Evolutionary conservation across 2,329 filamentous ascomycete genomes (phyloP).

Genomic region (Dactylellina cionopaga): DNA sequence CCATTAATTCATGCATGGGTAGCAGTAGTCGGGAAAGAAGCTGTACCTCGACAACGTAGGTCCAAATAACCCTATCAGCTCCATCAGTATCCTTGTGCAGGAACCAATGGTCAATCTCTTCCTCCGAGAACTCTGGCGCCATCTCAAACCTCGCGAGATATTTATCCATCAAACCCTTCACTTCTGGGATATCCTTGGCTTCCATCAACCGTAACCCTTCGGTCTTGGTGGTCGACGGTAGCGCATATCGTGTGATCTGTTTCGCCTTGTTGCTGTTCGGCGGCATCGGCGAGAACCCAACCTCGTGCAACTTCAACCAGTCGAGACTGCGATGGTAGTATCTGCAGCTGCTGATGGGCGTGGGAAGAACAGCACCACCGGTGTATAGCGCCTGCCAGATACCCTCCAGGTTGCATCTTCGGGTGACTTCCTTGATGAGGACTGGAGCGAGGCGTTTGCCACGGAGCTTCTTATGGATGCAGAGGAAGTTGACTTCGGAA

Average conservation of each 20-base stretch:
- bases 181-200: constrained; percentile 77
- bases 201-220: constrained; percentile 83
- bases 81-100: constrained; percentile 72
- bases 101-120: constrained; percentile 89
- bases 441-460: constrained; percentile 91
- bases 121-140: constrained; percentile 79
- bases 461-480: constrained; percentile 96
- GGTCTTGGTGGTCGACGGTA: constrained; percentile 78
- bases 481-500: constrained; percentile 97
- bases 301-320: constrained; percentile 95
- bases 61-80: constrained; percentile 89
- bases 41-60: constrained; percentile 84
- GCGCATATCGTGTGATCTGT: constrained; percentile 84
- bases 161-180: constrained; percentile 76
- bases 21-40: background rate
- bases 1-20: background rate
- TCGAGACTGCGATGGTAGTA: constrained; percentile 95
- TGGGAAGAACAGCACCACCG: constrained; percentile 87
- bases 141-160: constrained; percentile 85
- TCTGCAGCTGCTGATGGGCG: constrained; percentile 88
- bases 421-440: constrained; percentile 96
- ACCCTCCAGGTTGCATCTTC: constrained; percentile 83
- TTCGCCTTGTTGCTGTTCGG: constrained; percentile 82
- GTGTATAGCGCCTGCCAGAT: constrained; percentile 98
- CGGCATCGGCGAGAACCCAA: constrained; percentile 91